Base-by-base conservation (phyloP, 306 rosid species). In the Dryas alaskensis region DNA sequence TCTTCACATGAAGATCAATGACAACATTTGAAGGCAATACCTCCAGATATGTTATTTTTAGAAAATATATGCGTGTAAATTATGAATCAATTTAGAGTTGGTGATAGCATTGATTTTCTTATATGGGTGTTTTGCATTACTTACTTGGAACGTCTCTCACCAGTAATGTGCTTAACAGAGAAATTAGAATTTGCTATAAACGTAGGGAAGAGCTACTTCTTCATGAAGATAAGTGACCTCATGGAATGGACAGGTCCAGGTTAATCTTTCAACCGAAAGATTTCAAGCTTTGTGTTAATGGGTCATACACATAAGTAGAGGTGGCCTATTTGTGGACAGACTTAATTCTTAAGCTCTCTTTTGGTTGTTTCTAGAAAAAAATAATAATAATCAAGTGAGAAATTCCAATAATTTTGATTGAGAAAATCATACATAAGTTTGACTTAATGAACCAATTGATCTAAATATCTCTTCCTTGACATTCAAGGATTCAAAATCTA, bases 101-200 rank as follows among this genome's bases (percentile, higher is more conserved):
- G 59, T 62, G 53, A 53, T 50, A 57, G 43, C 42, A 63, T 61
- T 11, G 44, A 63, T 43, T 62, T 50, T 19, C 70, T 39, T 13
- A 48, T 5, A 16, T 22, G 5, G 68, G 47, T 37, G 25, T 58
- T 17, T 60, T 48, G 48, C 22, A 19, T 73, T 73, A 50, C 77
- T 61, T 62, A 5, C 52, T 49, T 7, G 8, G 14, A 46, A 73
- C 51, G 53, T 43, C 60, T 22, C 58, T 73, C 42, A 4, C 57
- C 43, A 4, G 17, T 11, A 49, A 67, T 67, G 46, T 47, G 46
- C 60, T 73, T 62, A 50, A 62, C 53, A 73, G 16, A 39, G 42
- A 25, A 39, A 17, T 44, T 53, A 74, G 50, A 62, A 64, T 51
- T 74, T 63, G 22, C 71, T 51, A 74, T 7, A 51, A 51, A 42